Evolutionary conservation across 164 flowering plant species (phyloP), one percentile per base, ranked within the genome.

Genomic region (Protea cynaroides): DNA sequence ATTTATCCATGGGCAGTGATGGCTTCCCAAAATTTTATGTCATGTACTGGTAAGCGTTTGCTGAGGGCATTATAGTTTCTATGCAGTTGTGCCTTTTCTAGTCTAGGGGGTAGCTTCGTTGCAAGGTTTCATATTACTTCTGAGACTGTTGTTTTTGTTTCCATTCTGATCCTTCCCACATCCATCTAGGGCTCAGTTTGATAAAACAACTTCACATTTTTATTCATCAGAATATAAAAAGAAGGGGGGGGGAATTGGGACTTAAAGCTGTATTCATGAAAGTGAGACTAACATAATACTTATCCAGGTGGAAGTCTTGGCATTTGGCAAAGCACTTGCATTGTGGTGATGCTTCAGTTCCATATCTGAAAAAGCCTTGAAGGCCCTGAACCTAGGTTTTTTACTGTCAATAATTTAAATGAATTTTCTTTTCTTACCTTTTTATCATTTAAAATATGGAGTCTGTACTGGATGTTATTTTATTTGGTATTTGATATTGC

Each of bases 331-430:
- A 89, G 64, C 97, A 87, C 75, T 69, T 94, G 38, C 76, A 96
- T 7, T 90, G 93, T 79, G 98, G 89, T 64, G 97, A 90, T 83
- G 97, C 97, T 76, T 95, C 98, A 59, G 62, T 80, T 72, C 95
- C 98, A 56, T 29, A 44, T 64, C 77, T 83, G 12, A 90, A 73
- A 71, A 89, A 81, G 76, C n/a, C n/a, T n/a, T n/a, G n/a, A n/a
- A n/a, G n/a, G n/a, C n/a, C 96, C 97, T 47, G 92, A 87, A 24
- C 58, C 88, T 59, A 93, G 98, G 98, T 93, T 22, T 19, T 63
- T n/a, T 49, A 29, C 29, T 34, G 72, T 40, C 40, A 59, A 18
- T 57, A 52, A 21, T 61, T 61, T 61, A 18, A 51, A 18, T 19
- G 23, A 14, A 14, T 36, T n/a, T n/a, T n/a, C 34, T 5, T 2